Percentiles rank a stretch among this genome's conserved stretches.
phyloP scores from a whole-genome alignment of 1,284 basidiomycete genomes.

The Rhodotorula mucilaginosa region DNA sequence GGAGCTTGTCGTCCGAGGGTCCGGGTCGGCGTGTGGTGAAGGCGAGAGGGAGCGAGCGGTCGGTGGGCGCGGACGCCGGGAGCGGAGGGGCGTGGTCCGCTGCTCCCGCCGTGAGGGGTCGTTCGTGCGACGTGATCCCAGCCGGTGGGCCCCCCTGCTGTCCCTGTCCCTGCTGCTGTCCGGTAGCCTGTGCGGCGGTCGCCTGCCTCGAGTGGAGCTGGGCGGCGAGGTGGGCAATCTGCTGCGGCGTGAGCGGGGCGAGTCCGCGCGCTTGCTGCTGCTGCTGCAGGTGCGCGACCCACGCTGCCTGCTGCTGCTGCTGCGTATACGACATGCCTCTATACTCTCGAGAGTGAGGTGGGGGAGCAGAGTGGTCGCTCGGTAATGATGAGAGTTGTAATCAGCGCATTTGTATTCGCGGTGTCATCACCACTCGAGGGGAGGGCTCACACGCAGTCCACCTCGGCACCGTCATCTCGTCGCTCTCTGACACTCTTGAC shows the following conservation, averaged over 20 bases:
- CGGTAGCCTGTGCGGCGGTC: not conserved
- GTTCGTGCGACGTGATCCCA: slow-evolving; percentile 4
- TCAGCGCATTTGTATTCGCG: no score
- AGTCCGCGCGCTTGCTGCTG: not conserved
- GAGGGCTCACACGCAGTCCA: no score
- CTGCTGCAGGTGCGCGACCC: slow-evolving; percentile 1
- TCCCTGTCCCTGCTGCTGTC: not conserved
- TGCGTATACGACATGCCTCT: not conserved
- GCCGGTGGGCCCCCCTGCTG: not conserved
- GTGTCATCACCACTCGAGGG: no score
- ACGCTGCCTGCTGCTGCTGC: slow-evolving; percentile 2
- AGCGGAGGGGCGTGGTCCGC: slow-evolving; percentile 18
- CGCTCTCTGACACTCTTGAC: no score
- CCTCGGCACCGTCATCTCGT: no score
- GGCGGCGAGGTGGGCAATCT: not conserved
- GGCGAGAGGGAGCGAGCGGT: slow-evolving; percentile 15
- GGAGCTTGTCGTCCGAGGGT: slow-evolving; percentile 6
- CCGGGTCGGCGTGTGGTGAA: not conserved
- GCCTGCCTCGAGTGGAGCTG: not conserved
- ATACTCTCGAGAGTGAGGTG: not conserved
- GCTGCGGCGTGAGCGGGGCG: not conserved
- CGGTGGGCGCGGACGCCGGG: slow-evolving; percentile 11
- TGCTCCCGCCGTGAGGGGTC: slow-evolving; percentile 17
- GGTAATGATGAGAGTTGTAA: no score
- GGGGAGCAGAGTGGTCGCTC: not conserved